Base-by-base conservation (phyloP, 202 grass and related monocot species). In the Zoysia matrella region DNA sequence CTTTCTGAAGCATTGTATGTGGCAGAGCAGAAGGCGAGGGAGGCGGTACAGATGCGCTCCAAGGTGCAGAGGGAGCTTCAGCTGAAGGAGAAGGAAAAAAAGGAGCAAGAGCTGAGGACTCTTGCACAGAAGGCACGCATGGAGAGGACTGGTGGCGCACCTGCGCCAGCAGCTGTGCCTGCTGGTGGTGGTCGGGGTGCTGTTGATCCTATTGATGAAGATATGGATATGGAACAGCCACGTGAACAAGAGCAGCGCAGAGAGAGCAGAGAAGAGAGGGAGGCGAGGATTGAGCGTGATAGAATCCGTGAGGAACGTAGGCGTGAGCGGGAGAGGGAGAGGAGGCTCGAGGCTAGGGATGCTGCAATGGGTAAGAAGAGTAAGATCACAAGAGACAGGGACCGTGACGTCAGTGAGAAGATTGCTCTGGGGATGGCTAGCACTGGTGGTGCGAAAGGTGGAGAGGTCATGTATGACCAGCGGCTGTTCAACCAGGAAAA, bases 11-110 rank as follows among this genome's bases (percentile, higher is more conserved):
- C 94, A 45, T 51, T 97, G 80, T 97, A 97, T 89, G 94, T 97
- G 58, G 91, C 94, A 1, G 94, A 97, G 79, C 94, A 94, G 91
- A 97, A 97, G 88, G 94, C 94, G 0, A 94, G 94, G 74, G 94
- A 97, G 65, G 94, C 94, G 11, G 94, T 97, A 57, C 89, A 91
- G 53, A 97, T 92, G 91, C 87, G 94, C 65, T 97, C 94, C 61
- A 97, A 97, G 80, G 89, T 97, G 50, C 89, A 97, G 88, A 94
- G 80, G 69, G 94, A 97, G 64, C 80, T 97, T 47, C 79, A 82
- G 89, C 69, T 97, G 1, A 97, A 97, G 73, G 94, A 97, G 81
- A 94, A 97, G 80, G 91, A 94, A 65, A 90, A 89, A 80, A 97
- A 94, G 85, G 94, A 97, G 77, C 94, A 97, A 76, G 94, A 97